Percentiles rank a stretch among this genome's conserved stretches.
Evolutionary conservation across 139 green algal species (phyloP).

Genomic region (Coelastrella sp.): DNA sequence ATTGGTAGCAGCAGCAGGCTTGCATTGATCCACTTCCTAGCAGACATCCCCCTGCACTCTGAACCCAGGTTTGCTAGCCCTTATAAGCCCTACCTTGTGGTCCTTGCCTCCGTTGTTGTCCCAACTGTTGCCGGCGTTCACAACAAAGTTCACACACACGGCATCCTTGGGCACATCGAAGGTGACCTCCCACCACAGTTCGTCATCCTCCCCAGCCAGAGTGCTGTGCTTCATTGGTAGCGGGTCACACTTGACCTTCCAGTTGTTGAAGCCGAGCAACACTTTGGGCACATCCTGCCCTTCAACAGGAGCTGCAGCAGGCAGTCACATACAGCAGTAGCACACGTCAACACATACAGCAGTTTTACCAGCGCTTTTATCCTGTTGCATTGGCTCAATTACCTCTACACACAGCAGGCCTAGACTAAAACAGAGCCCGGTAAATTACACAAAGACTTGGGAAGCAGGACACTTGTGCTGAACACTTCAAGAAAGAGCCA

Average conservation of each 20-base stretch:
- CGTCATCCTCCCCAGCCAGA: constrained; percentile 29
- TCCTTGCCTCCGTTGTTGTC: too few relatives aligned
- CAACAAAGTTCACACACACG: constrained; percentile 81
- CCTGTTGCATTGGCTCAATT: too few relatives aligned
- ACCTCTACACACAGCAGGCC: too few relatives aligned
- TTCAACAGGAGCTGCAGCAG: neutral
- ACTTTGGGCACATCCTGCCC: constrained; percentile 56
- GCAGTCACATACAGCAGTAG: neutral
- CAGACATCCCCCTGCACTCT: too few relatives aligned
- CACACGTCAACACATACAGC: neutral
- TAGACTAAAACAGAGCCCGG: too few relatives aligned
- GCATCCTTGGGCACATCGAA: constrained; percentile 69
- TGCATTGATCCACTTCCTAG: too few relatives aligned
- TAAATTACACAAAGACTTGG: constrained; percentile 76
- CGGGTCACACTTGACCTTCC: constrained; percentile 53
- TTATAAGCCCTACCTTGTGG: too few relatives aligned
- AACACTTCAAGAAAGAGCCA: constrained; percentile 4
- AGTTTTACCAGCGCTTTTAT: neutral
- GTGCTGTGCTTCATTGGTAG: constrained; percentile 33
- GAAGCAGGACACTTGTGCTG: neutral
- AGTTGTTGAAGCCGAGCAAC: constrained; percentile 85
- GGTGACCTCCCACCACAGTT: constrained; percentile 75
- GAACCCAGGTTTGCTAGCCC: too few relatives aligned
- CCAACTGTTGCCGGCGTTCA: too few relatives aligned
- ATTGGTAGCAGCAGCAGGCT: too few relatives aligned